Base-by-base conservation (phyloP, 177 flowering plant species). In the Vitis hybrid region DNA sequence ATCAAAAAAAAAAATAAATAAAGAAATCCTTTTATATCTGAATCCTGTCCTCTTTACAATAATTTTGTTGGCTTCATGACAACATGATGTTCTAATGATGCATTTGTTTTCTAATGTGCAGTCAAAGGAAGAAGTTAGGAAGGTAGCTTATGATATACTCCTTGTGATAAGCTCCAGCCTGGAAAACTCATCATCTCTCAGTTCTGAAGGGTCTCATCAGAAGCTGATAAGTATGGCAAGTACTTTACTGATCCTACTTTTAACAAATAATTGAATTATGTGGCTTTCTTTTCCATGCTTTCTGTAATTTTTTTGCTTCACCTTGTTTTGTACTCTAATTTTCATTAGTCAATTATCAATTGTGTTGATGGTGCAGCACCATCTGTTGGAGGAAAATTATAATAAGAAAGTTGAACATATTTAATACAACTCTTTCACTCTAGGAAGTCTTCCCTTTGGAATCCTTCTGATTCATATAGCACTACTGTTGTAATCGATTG, bases 171-270 rank as follows among this genome's bases (percentile, higher is more conserved):
- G 86, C 70, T 76, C 86, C 67, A 81, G 79, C 82, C 84, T 91
- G 81, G 79, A 68, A 68, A 74, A 71, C 71, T 71, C 77, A 48
- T 74, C 88, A 19, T 62, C 63, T 71, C 59, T 61, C 29, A 29
- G 55, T 65, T 70, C 78, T 45, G 85, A 81, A 63, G 72, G 75
- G 58, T 80, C 82, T 39, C 80, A 81, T 68, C 81, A 79, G 71
- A 86, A 84, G 69, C 76, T 95, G 58, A 67, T 88, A 50, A 87
- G 51, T 64, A 90, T 93, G 98, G 99, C 88, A 80, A 75, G 81
- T 68, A 55, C 50, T 54, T 54, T 19, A 5, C 55, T 18, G 20
- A 50, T 50, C 49, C 8, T 59, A 9, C 15, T 11, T 59, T 1
- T 18, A 5, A 12, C 12, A 18, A 20, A 2, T 68, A 50, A 10